Conservation (phyloP, 179 eudicot genomes). For the Actinidia chinensis region DNA sequence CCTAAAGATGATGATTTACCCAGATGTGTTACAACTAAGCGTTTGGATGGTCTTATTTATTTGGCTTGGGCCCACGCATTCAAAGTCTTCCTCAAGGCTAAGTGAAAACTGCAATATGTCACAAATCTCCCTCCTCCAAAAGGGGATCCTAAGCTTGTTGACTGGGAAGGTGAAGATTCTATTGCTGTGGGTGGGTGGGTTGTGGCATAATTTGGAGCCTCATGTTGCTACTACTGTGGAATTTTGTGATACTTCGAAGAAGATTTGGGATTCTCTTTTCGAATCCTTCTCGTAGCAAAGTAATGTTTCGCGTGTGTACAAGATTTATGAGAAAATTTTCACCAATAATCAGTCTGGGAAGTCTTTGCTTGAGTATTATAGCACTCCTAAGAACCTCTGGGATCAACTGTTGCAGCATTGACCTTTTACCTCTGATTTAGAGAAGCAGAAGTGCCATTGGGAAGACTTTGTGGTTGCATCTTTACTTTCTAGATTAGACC, state of each 20-base stretch:
- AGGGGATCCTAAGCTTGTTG: background rate
- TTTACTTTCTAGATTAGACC: background rate
- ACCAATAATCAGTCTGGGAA: background rate
- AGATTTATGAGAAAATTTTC: background rate
- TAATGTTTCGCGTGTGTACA: background rate
- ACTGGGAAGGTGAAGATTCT: background rate
- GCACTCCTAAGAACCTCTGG: background rate
- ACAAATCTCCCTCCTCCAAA: background rate
- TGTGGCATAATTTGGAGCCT: constrained; percentile 5
- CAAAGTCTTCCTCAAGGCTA: background rate
- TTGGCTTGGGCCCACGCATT: background rate
- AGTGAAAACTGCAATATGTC: background rate
- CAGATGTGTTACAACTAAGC: background rate
- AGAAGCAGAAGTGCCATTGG: background rate
- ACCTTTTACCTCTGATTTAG: background rate
- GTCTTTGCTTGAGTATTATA: background rate
- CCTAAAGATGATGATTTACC: background rate
- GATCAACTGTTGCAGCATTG: background rate
- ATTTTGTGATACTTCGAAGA: background rate
- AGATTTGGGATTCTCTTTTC: background rate
- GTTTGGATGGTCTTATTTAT: background rate
- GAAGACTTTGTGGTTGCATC: background rate
- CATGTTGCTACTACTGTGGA: background rate
- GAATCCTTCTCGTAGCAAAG: background rate
- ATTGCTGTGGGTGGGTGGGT: background rate